Percentiles rank a stretch among this genome's conserved stretches.
phyloP scores from a whole-genome alignment of 2,329 filamentous ascomycete genomes.

The Boeremia lycopersici region DNA sequence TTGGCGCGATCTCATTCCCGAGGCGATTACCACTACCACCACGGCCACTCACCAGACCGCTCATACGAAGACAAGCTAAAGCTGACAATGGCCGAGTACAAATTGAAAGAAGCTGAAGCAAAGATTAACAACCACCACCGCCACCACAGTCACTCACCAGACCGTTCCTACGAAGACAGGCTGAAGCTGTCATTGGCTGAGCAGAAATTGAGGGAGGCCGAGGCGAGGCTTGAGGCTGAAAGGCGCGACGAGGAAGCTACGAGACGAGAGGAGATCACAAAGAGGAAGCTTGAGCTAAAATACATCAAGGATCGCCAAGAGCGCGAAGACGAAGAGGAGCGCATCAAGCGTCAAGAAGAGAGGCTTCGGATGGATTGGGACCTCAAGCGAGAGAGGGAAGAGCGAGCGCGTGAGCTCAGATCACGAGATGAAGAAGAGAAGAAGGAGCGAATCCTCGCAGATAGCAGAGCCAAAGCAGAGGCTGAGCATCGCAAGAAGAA shows the following conservation, averaged over 20 bases:
- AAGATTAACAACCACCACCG: slow-evolving; percentile 33
- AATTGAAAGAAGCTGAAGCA: slow-evolving; percentile 45
- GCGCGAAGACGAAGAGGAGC: slow-evolving; percentile 29
- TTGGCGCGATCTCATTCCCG: slow-evolving; percentile 32
- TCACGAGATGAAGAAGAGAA: slow-evolving; percentile 49
- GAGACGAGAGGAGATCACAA: slow-evolving; percentile 46
- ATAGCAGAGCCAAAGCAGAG: slow-evolving; percentile 49
- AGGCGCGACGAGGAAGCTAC: slow-evolving; percentile 41
- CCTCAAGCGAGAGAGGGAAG: slow-evolving; percentile 40
- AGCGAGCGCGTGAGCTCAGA: slow-evolving; percentile 41
- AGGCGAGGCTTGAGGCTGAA: slow-evolving; percentile 41
- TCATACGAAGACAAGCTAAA: slow-evolving; percentile 40
- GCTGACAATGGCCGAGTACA: slow-evolving; percentile 42
- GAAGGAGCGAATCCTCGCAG: slow-evolving; percentile 44
- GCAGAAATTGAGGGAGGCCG: slow-evolving; percentile 44
- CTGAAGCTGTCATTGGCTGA: slow-evolving; percentile 44
- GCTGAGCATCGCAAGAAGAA: slow-evolving; percentile 47
- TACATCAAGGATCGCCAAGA: slow-evolving; percentile 45
- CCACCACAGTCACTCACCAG: slow-evolving; percentile 14
- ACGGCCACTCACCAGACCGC: slow-evolving; percentile 29
- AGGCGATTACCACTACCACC: slow-evolving; percentile 30
- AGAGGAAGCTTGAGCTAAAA: slow-evolving; percentile 43
- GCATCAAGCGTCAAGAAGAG: slow-evolving; percentile 14
- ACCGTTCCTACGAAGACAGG: slow-evolving; percentile 33
- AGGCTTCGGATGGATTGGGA: slow-evolving; percentile 15